Evolutionary conservation across 306 rosid species (phyloP), one percentile per base, ranked within the genome.

Genomic region (Casuarina equisetifolia): DNA sequence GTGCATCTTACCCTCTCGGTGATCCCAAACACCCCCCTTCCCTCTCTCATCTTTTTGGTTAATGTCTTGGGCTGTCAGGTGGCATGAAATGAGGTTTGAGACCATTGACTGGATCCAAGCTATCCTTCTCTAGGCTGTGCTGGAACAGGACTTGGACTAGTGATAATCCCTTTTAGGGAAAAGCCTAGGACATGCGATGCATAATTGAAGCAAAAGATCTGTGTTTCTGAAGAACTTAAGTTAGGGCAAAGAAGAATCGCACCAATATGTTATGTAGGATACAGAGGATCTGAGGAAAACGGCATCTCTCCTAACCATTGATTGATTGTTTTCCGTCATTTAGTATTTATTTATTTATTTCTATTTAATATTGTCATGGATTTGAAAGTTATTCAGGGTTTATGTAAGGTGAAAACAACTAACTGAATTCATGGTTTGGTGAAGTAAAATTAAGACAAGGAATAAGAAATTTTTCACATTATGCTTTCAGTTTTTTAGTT

Each of bases 231-330:
- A 2, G 17, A 50, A 10, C 54, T 50, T 3, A 50, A 50, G 54
- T 50, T 17, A 50, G 17, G 54, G 17, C 54, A 50, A 50, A 50
- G 54, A 25, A 61, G 80, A 57, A 44, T 55, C 48, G 44, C 54
- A 51, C 50, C 50, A 35, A 63, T 63, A 44, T 57, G 72, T 58
- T 52, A 76, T 69, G 58, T 52, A 63, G 63, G 48, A 76, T 12
- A 64, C 38, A 51, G 25, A 20, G 32, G 64, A 15, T 76, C 44
- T 12, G 19, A 51, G 74, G 12, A n/a, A 66, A 32, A 52, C 15
- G 3, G 4, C 55, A 15, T 51, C 55, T 68, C 35, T 57, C 13
- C 73, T 67, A 69, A 69, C 72, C 32, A 62, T 17, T 79, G 51
- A 43, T 69, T 51, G 64, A 25, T 71, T 70, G 45, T 10, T 48